Percentiles rank a stretch among this genome's conserved stretches.
phyloP scores from a whole-genome alignment of 148 eudicot species.

The Vaccinium macrocarpon region DNA sequence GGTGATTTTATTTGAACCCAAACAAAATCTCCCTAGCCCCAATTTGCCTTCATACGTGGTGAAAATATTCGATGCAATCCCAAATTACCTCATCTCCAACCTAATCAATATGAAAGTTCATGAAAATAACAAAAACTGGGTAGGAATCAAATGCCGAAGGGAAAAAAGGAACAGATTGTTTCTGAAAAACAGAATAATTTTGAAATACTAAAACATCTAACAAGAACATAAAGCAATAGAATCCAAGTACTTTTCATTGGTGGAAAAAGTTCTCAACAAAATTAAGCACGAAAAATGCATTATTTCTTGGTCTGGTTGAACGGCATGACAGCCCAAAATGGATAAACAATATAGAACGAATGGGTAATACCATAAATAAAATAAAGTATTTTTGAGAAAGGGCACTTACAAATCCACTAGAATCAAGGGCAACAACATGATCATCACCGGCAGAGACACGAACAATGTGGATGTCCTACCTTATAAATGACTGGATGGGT shows the following conservation, averaged over 20 bases:
- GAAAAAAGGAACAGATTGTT: neutral
- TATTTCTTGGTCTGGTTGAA: neutral
- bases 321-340: neutral
- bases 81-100: neutral
- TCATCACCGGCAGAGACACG: constrained; percentile 97
- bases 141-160: neutral
- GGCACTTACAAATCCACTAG: constrained; percentile 71
- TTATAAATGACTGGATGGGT: constrained; percentile 59
- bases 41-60: neutral
- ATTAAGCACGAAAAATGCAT: neutral
- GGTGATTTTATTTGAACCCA: neutral
- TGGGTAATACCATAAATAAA: neutral
- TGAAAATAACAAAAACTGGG: neutral
- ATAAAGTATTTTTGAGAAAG: neutral
- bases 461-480: constrained; percentile 69
- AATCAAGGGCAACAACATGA: constrained; percentile 95
- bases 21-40: neutral
- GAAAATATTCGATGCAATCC: neutral
- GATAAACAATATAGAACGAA: neutral
- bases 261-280: neutral
- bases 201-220: neutral
- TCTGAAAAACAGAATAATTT: neutral
- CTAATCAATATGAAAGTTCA: neutral
- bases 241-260: neutral
- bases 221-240: neutral